Conservation (phyloP, 345 rosid species). For the Rhodamnia rubescens region DNA sequence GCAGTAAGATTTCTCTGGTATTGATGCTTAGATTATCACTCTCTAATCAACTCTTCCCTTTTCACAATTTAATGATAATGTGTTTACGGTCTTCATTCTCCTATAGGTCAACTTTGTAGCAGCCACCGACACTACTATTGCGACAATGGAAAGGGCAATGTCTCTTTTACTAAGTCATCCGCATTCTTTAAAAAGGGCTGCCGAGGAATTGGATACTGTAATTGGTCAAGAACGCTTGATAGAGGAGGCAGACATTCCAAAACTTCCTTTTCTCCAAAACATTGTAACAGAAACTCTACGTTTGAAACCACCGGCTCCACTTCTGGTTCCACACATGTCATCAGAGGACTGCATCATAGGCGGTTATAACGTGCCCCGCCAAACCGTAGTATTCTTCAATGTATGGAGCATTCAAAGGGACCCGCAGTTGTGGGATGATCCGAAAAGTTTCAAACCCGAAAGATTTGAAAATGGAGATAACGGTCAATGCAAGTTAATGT, state of each 20-base stretch:
- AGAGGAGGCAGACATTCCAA: slow-evolving; percentile 13
- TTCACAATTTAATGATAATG: background rate
- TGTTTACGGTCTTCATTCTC: background rate
- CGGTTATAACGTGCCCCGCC: slow-evolving; percentile 32
- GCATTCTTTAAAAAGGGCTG: slow-evolving; percentile 11
- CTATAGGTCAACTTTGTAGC: slow-evolving; percentile 11
- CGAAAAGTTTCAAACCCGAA: slow-evolving; percentile 32
- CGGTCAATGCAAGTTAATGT: background rate
- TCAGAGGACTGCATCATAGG: slow-evolving; percentile 24
- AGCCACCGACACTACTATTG: slow-evolving; percentile 34
- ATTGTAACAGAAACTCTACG: slow-evolving; percentile 26
- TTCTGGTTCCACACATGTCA: slow-evolving; percentile 31
- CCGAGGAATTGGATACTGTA: slow-evolving; percentile 2
- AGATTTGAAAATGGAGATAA: slow-evolving; percentile 18
- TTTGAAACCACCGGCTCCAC: slow-evolving; percentile 26
- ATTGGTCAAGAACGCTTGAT: slow-evolving; percentile 13
- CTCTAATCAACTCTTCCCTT: background rate
- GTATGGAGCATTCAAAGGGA: slow-evolving; percentile 52
- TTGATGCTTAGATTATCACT: background rate
- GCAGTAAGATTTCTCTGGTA: background rate
- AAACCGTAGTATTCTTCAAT: slow-evolving; percentile 29
- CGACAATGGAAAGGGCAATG: slow-evolving; percentile 50
- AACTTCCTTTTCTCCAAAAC: slow-evolving; percentile 16
- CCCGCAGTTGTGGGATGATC: slow-evolving; percentile 27
- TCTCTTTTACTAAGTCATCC: slow-evolving; percentile 33